Percentiles rank a stretch among this genome's conserved stretches.
Conservation (phyloP, 768 basidiomycete genomes). For the Austroboletus festivus region DNA sequence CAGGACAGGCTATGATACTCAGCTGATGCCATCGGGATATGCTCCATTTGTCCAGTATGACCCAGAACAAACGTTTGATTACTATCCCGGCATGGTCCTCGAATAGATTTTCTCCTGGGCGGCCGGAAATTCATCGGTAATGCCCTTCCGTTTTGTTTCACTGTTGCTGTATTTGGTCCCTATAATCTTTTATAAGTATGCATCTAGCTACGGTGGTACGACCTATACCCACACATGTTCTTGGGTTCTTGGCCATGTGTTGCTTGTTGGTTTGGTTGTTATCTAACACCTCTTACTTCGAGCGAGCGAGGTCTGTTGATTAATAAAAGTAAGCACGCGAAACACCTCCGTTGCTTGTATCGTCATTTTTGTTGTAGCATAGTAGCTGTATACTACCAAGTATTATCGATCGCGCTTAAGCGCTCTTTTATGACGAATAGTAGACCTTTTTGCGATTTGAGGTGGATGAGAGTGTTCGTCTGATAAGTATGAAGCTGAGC, state of each 20-base stretch:
- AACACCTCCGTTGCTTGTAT: conserved; percentile 7
- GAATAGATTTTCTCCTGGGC: conserved; percentile 15
- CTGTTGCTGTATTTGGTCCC: too few relatives aligned
- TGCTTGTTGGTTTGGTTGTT: conserved; percentile 2
- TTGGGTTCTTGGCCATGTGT: background rate
- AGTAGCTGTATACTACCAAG: conserved; percentile 23
- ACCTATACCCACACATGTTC: conserved; percentile 14
- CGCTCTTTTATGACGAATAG: conserved; percentile 1
- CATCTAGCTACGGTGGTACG: conserved; percentile 10
- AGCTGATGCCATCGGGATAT: conserved; percentile 25
- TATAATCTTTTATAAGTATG: conserved; percentile 7
- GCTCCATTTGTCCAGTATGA: conserved; percentile 29
- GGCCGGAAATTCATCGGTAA: background rate
- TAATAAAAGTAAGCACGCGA: conserved; percentile 6
- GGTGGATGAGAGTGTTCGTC: too few relatives aligned
- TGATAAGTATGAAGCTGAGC: too few relatives aligned
- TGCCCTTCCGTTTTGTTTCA: background rate
- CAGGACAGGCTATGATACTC: conserved; percentile 23
- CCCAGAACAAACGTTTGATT: conserved; percentile 27
- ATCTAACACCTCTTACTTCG: conserved; percentile 1
- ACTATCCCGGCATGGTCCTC: conserved; percentile 26
- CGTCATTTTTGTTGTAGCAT: conserved; percentile 23
- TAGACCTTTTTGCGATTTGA: background rate
- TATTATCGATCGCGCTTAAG: background rate
- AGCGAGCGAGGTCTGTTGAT: conserved; percentile 2